Evolutionary conservation across 805 yeast species (phyloP).

Genomic region (Spathaspora sp.): DNA sequence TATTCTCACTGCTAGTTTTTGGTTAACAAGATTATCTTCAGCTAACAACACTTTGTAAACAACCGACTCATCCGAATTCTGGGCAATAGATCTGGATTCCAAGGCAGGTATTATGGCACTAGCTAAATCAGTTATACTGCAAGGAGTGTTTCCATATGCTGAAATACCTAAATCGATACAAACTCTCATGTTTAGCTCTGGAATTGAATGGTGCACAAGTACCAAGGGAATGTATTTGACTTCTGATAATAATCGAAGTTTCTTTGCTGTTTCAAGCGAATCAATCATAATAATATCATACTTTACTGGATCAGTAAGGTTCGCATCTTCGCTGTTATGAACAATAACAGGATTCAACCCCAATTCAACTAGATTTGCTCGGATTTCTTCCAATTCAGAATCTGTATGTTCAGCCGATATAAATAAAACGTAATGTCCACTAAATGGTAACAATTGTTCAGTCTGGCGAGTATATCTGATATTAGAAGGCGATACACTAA

Average conservation of each 20-base stretch:
- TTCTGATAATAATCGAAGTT: constrained; percentile 65
- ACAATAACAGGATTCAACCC: constrained; percentile 63
- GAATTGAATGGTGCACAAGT: constrained; percentile 68
- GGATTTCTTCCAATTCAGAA: constrained; percentile 48
- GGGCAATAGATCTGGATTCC: constrained; percentile 77
- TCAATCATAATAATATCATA: constrained; percentile 84
- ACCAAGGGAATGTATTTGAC: constrained; percentile 85
- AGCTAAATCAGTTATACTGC: constrained; percentile 76
- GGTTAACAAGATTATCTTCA: constrained; percentile 85
- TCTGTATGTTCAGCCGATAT: constrained; percentile 61
- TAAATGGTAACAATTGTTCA: constrained; percentile 69
- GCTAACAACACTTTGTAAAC: constrained; percentile 75
- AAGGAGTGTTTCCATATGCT: constrained; percentile 85
- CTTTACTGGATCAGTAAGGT: constrained; percentile 51
- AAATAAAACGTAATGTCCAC: constrained; percentile 64
- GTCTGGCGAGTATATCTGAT: constrained; percentile 59
- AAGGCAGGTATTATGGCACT: constrained; percentile 81
- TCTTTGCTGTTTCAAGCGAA: constrained; percentile 68
- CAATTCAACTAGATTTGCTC: constrained; percentile 47
- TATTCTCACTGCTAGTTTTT: constrained; percentile 80
- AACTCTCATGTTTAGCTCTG: constrained; percentile 72
- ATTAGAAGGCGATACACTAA: constrained; percentile 70
- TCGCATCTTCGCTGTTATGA: constrained; percentile 53
- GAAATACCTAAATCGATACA: constrained; percentile 86
- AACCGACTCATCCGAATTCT: constrained; percentile 73